Evolutionary conservation across 2,329 filamentous ascomycete genomes (phyloP).

Genomic region (Taxawa tesnikishii): DNA sequence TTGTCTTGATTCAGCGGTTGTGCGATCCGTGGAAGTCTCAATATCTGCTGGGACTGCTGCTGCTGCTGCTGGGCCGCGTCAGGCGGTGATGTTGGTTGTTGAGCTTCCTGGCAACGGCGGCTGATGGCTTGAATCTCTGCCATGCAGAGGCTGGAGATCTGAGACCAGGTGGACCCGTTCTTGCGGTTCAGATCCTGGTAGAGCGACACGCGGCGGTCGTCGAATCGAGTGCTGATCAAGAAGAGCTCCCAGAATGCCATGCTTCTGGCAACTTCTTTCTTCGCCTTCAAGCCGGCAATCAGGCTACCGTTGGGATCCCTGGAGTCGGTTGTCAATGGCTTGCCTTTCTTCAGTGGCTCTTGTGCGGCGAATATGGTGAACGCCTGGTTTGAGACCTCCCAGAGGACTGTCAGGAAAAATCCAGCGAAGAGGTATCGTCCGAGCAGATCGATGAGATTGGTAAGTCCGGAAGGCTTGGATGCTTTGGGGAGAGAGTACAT

Average conservation of each 20-base stretch:
- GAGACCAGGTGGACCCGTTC: slow-evolving; percentile 69
- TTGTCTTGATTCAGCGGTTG: slow-evolving; percentile 34
- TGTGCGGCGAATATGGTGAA: slow-evolving; percentile 73
- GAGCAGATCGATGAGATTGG: slow-evolving; percentile 44
- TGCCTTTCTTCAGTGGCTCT: slow-evolving; percentile 71
- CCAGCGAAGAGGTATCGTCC: slow-evolving; percentile 42
- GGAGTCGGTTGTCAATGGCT: slow-evolving; percentile 70
- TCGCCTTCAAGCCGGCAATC: slow-evolving; percentile 69
- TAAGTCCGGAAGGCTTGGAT: slow-evolving; percentile 46
- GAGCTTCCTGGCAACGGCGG: slow-evolving; percentile 47
- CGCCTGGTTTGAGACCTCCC: slow-evolving; percentile 63
- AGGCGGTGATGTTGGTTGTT: slow-evolving; percentile 3
- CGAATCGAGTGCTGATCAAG: slow-evolving; percentile 63
- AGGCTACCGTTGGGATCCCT: slow-evolving; percentile 77
- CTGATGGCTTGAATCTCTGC: slow-evolving; percentile 56
- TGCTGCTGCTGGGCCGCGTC: not conserved
- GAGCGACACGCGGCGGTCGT: slow-evolving; percentile 65
- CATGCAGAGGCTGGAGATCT: slow-evolving; percentile 60
- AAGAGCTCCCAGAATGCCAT: slow-evolving; percentile 90
- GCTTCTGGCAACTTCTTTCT: slow-evolving; percentile 65
- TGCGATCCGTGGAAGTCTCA: slow-evolving; percentile 6
- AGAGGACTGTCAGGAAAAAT: slow-evolving; percentile 56
- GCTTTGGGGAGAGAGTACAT: slow-evolving; percentile 66
- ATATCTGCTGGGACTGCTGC: not conserved
- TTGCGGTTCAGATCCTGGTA: slow-evolving; percentile 76